Percentiles rank a stretch among this genome's conserved stretches.
phyloP scores from a whole-genome alignment of 768 basidiomycete species.

The Phaeotremella skinneri region DNA sequence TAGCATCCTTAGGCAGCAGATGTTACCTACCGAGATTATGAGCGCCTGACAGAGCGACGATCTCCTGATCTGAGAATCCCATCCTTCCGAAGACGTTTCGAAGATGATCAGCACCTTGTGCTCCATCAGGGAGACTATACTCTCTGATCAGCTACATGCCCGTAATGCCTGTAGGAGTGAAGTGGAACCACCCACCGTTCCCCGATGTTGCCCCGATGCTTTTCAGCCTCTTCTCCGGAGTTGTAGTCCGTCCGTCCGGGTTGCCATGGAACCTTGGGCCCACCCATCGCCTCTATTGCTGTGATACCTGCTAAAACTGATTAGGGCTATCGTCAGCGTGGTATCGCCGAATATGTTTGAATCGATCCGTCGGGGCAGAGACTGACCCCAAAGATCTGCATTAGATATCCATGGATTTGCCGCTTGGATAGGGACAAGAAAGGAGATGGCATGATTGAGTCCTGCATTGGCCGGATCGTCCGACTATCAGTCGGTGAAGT shows the following conservation, averaged over 20 bases:
- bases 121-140: constrained; percentile 49
- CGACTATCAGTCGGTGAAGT: constrained; percentile 26
- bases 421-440: constrained; percentile 49
- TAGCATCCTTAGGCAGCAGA: too few species aligned
- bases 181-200: constrained; percentile 28
- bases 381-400: constrained; percentile 48
- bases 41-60: constrained; percentile 52
- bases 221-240: constrained; percentile 37
- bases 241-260: constrained; percentile 51
- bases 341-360: not conserved
- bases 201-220: constrained; percentile 47
- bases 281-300: constrained; percentile 48
- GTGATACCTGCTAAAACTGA: constrained; percentile 50
- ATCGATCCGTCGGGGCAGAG: not conserved
- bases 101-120: constrained; percentile 49
- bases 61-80: constrained; percentile 52
- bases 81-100: constrained; percentile 50
- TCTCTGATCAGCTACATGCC: not conserved
- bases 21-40: constrained; percentile 47
- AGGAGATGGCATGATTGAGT: constrained; percentile 50
- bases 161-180: not conserved
- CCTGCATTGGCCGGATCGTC: constrained; percentile 47
- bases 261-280: constrained; percentile 50
- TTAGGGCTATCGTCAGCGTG: constrained; percentile 47
- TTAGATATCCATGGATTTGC: constrained; percentile 52